These are phyloP conservation scores for Calocybe gangraenosa DNA, from an alignment of 768 basidiomycete genomes.

Conservation along the genomic window DNA sequence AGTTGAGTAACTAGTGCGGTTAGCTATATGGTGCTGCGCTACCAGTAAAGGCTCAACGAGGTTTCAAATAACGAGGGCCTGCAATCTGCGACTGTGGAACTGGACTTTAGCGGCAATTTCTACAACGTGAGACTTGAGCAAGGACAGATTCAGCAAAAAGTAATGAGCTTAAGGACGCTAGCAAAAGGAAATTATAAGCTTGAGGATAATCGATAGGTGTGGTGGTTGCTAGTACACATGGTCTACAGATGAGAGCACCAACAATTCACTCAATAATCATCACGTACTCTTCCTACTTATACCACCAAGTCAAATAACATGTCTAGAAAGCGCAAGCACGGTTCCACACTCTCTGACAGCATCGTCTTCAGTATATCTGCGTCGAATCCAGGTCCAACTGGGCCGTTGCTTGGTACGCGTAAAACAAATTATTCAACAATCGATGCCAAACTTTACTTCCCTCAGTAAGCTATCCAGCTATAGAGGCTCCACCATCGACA, in stretches of 20 bases:
- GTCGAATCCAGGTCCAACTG: conserved; percentile 23
- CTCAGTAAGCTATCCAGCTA: conserved; percentile 61
- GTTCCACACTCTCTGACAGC: conserved; percentile 15
- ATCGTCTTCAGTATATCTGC: conserved; percentile 28
- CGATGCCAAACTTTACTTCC: too few relatives aligned
- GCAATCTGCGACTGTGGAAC: not conserved
- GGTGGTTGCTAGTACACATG: conserved; percentile 12
- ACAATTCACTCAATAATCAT: conserved; percentile 11
- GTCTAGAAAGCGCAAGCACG: conserved; percentile 34
- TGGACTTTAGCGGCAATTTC: not conserved
- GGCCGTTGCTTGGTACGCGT: conserved; percentile 34
- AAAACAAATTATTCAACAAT: too few relatives aligned
- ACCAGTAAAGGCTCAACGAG: conserved; percentile 3
- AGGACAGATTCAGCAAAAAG: conserved; percentile 5
- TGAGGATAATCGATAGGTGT: conserved; percentile 6
- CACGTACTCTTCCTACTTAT: conserved; percentile 4
- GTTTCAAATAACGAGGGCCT: conserved; percentile 1
- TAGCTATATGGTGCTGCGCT: conserved; percentile 4
- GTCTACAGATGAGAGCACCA: conserved; percentile 9
- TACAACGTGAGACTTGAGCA: conserved; percentile 7
- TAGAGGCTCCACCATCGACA: conserved; percentile 53
- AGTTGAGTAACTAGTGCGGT: not conserved
- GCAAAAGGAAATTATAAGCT: not conserved
- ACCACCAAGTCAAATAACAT: conserved; percentile 13
- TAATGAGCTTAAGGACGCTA: conserved; percentile 8